Percentiles rank a stretch among this genome's conserved stretches.
phyloP scores from a whole-genome alignment of 768 basidiomycete species.

The Wakefieldia striispora region DNA sequence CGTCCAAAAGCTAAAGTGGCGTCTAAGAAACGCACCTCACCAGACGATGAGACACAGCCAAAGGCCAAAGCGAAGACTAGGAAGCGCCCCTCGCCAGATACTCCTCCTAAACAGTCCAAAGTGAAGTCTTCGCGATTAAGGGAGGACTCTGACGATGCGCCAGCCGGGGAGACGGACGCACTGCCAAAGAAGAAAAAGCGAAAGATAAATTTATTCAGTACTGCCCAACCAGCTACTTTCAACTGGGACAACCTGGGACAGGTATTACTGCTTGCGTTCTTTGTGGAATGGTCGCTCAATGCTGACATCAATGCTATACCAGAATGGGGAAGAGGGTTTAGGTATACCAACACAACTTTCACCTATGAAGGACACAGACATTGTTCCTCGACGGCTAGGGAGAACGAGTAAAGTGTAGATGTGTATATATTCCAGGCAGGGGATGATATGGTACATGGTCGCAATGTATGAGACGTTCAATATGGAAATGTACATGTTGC shows the following conservation, averaged over 20 bases:
- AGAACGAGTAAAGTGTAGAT: constrained; percentile 25
- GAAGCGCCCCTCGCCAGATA: constrained; percentile 19
- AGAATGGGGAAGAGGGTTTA: constrained; percentile 40
- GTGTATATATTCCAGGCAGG: neutral
- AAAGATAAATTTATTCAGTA: constrained; percentile 62
- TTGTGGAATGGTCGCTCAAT: neutral
- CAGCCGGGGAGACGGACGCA: constrained; percentile 20
- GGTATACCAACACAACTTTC: constrained; percentile 68
- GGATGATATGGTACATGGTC: neutral
- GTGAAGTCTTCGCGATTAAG: constrained; percentile 11
- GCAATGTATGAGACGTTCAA: neutral
- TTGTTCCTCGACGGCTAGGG: constrained; percentile 44
- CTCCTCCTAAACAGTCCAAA: constrained; percentile 20
- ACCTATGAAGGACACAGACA: constrained; percentile 58
- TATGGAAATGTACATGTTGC: constrained; percentile 39
- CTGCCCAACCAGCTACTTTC: constrained; percentile 40
- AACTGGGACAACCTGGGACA: constrained; percentile 44
- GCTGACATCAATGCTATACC: neutral
- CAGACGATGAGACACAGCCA: constrained; percentile 11
- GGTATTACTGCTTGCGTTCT: constrained; percentile 27
- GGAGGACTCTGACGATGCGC: constrained; percentile 16
- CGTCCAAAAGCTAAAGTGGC: constrained; percentile 16
- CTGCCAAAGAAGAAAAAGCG: constrained; percentile 65
- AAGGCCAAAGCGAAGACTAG: constrained; percentile 19
- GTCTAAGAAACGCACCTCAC: constrained; percentile 18